Evolutionary conservation across 2,329 filamentous ascomycete species (phyloP), one percentile per base, ranked within the genome.

Genomic region (Penicillium sp.): DNA sequence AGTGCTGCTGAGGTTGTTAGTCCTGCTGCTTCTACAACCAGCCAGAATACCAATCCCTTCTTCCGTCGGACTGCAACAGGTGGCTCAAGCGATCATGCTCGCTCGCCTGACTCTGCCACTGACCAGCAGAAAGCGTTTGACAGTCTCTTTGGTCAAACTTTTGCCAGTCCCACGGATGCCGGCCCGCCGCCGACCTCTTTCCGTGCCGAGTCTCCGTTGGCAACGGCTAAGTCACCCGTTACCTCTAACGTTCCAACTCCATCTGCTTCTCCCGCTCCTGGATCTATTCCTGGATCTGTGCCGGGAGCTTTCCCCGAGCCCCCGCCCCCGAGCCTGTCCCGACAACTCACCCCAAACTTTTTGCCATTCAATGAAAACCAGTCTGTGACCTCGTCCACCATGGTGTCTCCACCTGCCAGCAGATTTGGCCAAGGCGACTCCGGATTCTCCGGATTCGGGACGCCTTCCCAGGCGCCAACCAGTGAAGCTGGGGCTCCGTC

Each of bases 11-110:
- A 69, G 58, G 81, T 91, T 51, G 83, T 82, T 55, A 96, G 91
- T 73, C 91, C 92, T 60, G 78, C 83, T 45, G 72, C 78, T 23
- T 85, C 83, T 16, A 79, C 77, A 26, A 80, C 87, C 45, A 93
- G 88, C 72, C 80, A 78, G 63, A 91, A 84, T 66, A 97, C 92
- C 69, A 99, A 99, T 72, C 95, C 95, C 0, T 99, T 99, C 81
- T 97, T 97, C 80, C 88, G 92, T 69, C 83, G 82, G 57, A 78
- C 80, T 7, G 76, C 80, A n/a, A 79, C 78, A 11, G 77, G 63
- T 26, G 58, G 75, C 26, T 69, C 75, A 8, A 75, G 79, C 37
- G 82, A 84, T 8, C 80, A 78, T 37, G 78, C 80, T 43, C 77
- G 80, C 67, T 79, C 81, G 19, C 79, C 81, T 11, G 72, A 68